phyloP scores from a whole-genome alignment of 1,284 basidiomycete species.

The Grifola frondosa region DNA sequence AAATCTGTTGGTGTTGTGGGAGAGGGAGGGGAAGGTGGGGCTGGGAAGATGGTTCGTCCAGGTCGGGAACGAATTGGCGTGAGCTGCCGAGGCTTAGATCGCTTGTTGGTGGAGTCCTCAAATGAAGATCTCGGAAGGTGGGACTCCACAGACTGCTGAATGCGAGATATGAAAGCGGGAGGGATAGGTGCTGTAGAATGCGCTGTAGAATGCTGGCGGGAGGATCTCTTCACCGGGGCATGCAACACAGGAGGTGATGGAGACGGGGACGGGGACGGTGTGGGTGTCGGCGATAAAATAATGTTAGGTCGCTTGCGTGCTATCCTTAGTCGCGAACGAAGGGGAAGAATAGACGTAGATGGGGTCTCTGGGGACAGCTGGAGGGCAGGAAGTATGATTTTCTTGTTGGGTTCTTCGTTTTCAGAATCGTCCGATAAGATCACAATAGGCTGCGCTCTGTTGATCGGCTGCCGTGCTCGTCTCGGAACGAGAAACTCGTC shows the following conservation, averaged over 20 bases:
- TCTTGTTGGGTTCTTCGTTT: slow-evolving; percentile 13
- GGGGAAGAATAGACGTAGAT: slow-evolving; percentile 7
- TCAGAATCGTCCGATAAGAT: slow-evolving; percentile 48
- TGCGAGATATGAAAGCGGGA: slow-evolving; percentile 10
- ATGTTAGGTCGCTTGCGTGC: no score
- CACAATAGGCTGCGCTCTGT: slow-evolving; percentile 29
- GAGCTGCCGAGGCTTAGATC: slow-evolving; percentile 50
- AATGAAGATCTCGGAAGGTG: slow-evolving; percentile 7
- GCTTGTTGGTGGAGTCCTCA: slow-evolving; percentile 34
- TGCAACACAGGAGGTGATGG: not conserved
- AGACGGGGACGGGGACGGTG: slow-evolving; percentile 10
- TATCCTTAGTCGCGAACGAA: no score
- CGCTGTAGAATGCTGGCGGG: no score
- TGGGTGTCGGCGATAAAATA: no score
- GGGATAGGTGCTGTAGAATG: no score
- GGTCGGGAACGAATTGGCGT: slow-evolving; percentile 57
- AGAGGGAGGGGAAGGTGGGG: slow-evolving; percentile 50
- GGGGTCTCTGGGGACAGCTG: slow-evolving; percentile 5
- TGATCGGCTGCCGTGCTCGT: slow-evolving; percentile 15
- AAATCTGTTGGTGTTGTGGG: slow-evolving; percentile 45
- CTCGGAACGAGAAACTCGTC: slow-evolving; percentile 20
- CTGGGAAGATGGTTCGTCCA: slow-evolving; percentile 41
- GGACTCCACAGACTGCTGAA: slow-evolving; percentile 1
- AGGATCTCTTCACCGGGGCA: no score
- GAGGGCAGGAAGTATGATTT: slow-evolving; percentile 6